Evolutionary conservation across 441 rosid species (phyloP).

Genomic region (Euphorbia celastroides): DNA sequence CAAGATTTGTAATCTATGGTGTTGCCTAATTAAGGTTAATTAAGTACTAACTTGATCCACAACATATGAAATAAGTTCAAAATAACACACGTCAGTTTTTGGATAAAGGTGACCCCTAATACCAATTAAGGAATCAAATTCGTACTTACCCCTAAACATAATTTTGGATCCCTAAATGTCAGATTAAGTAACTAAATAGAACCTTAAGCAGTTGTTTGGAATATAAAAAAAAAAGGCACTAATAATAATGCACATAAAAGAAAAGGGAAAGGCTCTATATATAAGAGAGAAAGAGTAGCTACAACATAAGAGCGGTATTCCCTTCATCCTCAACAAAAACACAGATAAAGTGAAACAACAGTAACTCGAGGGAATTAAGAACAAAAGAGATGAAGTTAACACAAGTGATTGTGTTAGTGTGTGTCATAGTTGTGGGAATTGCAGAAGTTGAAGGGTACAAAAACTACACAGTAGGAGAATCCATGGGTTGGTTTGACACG

Average conservation of each 20-base stretch:
- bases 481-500: conserved; percentile 63
- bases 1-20: no score
- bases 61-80: no score
- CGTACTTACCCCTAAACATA: no score
- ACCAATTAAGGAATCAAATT: no score
- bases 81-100: no score
- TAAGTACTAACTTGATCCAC: no score
- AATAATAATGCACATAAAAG: background rate
- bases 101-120: no score
- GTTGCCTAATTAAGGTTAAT: no score
- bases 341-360: background rate
- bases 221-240: no score
- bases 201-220: no score
- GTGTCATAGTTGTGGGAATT: conserved; percentile 18
- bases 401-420: conserved; percentile 14
- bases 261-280: background rate
- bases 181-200: no score
- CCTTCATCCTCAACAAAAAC: background rate
- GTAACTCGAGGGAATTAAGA: background rate
- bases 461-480: conserved; percentile 86
- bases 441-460: conserved; percentile 51
- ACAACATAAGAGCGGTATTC: background rate
- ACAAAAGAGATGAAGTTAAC: background rate
- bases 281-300: background rate
- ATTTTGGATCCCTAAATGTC: no score